phyloP scores from a whole-genome alignment of 371 early-diverging fungal species.

The Mucor sp. region DNA sequence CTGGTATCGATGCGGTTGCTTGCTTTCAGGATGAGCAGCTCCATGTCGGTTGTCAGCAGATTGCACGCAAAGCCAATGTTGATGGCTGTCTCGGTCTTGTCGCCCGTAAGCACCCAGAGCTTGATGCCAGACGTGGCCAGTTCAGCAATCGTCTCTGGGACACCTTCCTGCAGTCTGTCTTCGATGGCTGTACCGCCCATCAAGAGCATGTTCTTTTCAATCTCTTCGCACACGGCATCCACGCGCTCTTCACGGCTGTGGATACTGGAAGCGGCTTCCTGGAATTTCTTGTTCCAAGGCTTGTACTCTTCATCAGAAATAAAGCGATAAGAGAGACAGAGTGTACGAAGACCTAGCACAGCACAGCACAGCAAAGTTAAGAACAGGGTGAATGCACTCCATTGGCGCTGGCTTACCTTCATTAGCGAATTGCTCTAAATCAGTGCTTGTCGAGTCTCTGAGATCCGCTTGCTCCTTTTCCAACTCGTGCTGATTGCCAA shows the following conservation, averaged over 20 bases:
- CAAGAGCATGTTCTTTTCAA: conserved; percentile 73
- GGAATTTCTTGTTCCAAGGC: conserved; percentile 59
- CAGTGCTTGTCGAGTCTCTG: conserved; percentile 22
- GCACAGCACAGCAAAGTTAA: background rate
- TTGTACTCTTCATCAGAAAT: conserved; percentile 73
- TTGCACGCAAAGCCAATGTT: conserved; percentile 84
- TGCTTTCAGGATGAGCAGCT: conserved; percentile 68
- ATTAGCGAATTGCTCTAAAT: conserved; percentile 79
- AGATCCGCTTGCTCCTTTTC: conserved; percentile 41
- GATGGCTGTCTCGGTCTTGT: conserved; percentile 88
- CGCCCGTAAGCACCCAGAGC: conserved; percentile 96
- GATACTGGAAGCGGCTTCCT: conserved; percentile 66
- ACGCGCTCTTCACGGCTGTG: conserved; percentile 74
- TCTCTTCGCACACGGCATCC: conserved; percentile 69
- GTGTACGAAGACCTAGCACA: conserved; percentile 74
- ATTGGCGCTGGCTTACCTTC: conserved; percentile 51
- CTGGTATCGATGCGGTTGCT: conserved; percentile 58
- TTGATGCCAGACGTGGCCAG: conserved; percentile 85
- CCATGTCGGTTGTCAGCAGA: conserved; percentile 68
- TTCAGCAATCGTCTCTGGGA: conserved; percentile 80
- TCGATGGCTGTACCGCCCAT: conserved; percentile 93
- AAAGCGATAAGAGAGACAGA: conserved; percentile 79
- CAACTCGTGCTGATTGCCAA: conserved; percentile 33
- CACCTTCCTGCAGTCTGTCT: conserved; percentile 90
- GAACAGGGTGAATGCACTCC: background rate